Percentiles rank a stretch among this genome's conserved stretches.
phyloP scores from a whole-genome alignment of 257 asterid species.

The Nemophila menziesii region DNA sequence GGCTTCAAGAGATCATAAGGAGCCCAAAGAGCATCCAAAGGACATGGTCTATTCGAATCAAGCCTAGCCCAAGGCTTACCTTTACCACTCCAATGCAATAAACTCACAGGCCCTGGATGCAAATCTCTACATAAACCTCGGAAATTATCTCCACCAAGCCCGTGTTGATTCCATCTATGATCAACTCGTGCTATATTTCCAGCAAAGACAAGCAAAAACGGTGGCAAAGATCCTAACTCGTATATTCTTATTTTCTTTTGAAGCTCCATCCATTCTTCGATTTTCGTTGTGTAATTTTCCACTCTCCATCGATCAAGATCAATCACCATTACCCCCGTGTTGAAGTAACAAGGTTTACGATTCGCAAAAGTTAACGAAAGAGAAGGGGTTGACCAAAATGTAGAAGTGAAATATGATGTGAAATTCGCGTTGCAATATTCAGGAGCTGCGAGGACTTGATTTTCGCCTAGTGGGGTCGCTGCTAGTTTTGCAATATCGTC shows the following conservation, averaged over 20 bases:
- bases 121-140: slow-evolving; percentile 86
- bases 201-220: slow-evolving; percentile 78
- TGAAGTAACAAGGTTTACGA: slow-evolving; percentile 69
- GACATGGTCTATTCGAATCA: slow-evolving; percentile 77
- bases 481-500: slow-evolving; percentile 74
- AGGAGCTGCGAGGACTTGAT: slow-evolving; percentile 74
- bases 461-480: slow-evolving; percentile 35
- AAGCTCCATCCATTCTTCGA: slow-evolving; percentile 94
- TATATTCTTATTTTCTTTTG: slow-evolving; percentile 83
- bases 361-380: slow-evolving; percentile 60
- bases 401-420: slow-evolving; percentile 74
- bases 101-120: slow-evolving; percentile 87
- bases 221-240: slow-evolving; percentile 77
- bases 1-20: slow-evolving; percentile 87
- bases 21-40: slow-evolving; percentile 90
- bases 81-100: slow-evolving; percentile 94
- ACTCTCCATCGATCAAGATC: slow-evolving; percentile 69
- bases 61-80: slow-evolving; percentile 97
- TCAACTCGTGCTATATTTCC: slow-evolving; percentile 77
- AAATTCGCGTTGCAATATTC: slow-evolving; percentile 91
- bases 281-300: slow-evolving; percentile 60
- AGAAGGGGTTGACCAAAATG: slow-evolving; percentile 86
- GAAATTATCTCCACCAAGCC: slow-evolving; percentile 84
- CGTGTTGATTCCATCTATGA: slow-evolving; percentile 89
- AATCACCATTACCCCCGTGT: slow-evolving; percentile 94